Evolutionary conservation across 306 rosid genomes (phyloP).

Genomic region (Mimosa bimucronata): DNA sequence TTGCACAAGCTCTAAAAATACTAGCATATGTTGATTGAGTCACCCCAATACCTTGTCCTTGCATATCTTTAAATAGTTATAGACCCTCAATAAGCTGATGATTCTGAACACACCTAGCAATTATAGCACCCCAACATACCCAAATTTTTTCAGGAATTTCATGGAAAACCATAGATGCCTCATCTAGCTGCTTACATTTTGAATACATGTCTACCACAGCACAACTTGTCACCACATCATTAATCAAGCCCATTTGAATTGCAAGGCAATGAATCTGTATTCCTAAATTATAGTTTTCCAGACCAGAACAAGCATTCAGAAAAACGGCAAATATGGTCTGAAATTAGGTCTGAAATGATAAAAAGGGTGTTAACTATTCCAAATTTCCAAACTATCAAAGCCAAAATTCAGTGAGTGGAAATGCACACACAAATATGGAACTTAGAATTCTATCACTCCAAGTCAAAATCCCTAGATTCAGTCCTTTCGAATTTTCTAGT

Average conservation of each 20-base stretch:
- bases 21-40: constrained; percentile 91
- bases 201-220: constrained; percentile 83
- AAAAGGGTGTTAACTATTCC: no score
- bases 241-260: constrained; percentile 60
- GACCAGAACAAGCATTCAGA: constrained; percentile 63
- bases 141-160: constrained; percentile 67
- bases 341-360: no score
- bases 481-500: no score
- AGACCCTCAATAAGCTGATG: constrained; percentile 57
- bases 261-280: constrained; percentile 69
- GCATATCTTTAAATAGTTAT: constrained; percentile 69
- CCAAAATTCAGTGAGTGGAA: no score
- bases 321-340: constrained; percentile 25
- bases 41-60: constrained; percentile 61
- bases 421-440: no score
- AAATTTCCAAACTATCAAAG: no score
- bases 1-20: constrained; percentile 81
- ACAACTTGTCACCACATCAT: constrained; percentile 73
- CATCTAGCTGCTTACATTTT: constrained; percentile 56
- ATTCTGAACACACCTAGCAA: constrained; percentile 84
- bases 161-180: constrained; percentile 57
- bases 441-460: no score
- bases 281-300: constrained; percentile 63
- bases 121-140: constrained; percentile 82
- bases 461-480: no score